phyloP scores from a whole-genome alignment of 768 basidiomycete species.

The Rhodosporidiobolus odoratus region DNA sequence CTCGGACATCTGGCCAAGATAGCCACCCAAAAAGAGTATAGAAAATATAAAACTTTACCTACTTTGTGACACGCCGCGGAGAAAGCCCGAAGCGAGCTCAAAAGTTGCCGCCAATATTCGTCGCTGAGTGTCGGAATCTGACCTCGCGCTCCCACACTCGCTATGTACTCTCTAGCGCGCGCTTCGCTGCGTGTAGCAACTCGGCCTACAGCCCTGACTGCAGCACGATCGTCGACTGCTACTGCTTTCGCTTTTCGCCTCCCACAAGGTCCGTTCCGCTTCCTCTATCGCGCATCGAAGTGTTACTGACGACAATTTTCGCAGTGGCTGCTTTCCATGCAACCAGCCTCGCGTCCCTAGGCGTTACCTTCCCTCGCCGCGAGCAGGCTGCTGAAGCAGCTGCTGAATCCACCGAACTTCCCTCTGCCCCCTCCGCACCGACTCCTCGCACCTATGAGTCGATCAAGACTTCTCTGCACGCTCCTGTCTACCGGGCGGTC shows the following conservation, averaged over 20 bases:
- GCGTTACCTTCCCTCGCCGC: background rate
- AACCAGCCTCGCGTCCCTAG: background rate
- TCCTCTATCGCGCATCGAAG: background rate
- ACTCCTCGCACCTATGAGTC: conserved; percentile 15
- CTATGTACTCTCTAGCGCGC: background rate
- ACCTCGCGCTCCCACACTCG: too few species aligned
- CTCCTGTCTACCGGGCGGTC: conserved; percentile 38
- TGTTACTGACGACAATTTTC: background rate
- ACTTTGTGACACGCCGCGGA: too few species aligned
- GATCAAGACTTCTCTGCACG: conserved; percentile 32
- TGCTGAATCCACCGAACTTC: background rate
- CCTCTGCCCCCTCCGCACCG: background rate
- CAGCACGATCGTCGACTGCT: background rate
- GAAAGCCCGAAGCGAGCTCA: too few species aligned
- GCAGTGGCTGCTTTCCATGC: background rate
- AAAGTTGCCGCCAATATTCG: too few species aligned
- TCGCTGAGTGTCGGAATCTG: too few species aligned
- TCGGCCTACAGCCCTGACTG: background rate
- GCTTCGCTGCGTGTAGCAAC: background rate
- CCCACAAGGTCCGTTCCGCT: background rate
- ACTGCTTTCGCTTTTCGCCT: background rate
- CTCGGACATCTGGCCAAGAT: too few species aligned
- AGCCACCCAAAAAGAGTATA: too few species aligned
- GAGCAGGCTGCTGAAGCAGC: background rate
- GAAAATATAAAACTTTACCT: too few species aligned